Evolutionary conservation across 108 stramenopile species (phyloP).

Genomic region (Fragilaria radians): DNA sequence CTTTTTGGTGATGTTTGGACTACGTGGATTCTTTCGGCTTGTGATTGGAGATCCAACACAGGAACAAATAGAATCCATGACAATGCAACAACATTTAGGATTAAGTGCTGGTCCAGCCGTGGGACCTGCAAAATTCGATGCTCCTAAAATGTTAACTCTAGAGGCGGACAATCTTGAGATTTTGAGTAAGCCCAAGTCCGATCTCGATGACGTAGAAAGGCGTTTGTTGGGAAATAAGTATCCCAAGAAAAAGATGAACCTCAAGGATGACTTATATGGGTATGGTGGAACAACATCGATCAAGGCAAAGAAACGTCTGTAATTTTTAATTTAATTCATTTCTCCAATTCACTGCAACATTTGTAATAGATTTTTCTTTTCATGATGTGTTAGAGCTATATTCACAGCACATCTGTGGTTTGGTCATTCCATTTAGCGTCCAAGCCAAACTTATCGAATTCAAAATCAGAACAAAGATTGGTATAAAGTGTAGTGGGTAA

Average conservation of each 20-base stretch:
- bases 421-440: no score
- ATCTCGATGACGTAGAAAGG: slow-evolving; percentile 67
- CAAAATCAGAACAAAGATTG: no score
- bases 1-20: slow-evolving; percentile 96
- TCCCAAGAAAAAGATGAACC: slow-evolving; percentile 43
- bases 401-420: no score
- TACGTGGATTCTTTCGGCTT: slow-evolving; percentile 85
- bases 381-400: no score
- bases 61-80: slow-evolving; percentile 46
- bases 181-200: slow-evolving; percentile 48
- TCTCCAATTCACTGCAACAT: no score
- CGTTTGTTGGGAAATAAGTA: slow-evolving; percentile 63
- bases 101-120: slow-evolving; percentile 16
- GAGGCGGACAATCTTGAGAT: slow-evolving; percentile 87
- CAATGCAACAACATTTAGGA: slow-evolving; percentile 45
- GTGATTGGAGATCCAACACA: slow-evolving; percentile 84
- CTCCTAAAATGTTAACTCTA: slow-evolving; percentile 34
- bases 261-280: slow-evolving; percentile 4
- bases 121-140: slow-evolving; percentile 61
- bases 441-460: no score
- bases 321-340: no score
- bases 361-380: no score
- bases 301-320: slow-evolving; percentile 6
- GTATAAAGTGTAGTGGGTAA: no score
- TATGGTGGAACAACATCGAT: background rate